These are phyloP conservation scores for Misopates orontium DNA, from an alignment of 257 asterid genomes.

Conservation along the genomic window DNA sequence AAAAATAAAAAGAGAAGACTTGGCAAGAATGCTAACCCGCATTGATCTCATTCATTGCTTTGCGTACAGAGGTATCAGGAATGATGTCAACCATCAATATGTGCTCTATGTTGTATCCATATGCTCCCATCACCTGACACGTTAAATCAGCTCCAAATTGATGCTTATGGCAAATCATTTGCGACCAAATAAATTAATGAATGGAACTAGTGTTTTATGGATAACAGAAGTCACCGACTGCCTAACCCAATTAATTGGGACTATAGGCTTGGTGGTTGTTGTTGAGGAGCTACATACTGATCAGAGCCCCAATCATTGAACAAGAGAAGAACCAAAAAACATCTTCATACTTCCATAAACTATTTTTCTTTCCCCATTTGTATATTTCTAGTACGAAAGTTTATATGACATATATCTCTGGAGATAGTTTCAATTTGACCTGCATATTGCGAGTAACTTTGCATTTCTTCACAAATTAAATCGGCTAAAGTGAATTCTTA, in stretches of 20 bases:
- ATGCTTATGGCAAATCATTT: constrained; percentile 15
- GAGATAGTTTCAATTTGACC: neutral
- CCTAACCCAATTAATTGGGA: too few relatives aligned
- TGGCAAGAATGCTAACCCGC: constrained; percentile 59
- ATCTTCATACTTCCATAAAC: neutral
- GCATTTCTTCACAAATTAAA: neutral
- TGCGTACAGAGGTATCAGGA: constrained; percentile 90
- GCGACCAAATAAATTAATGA: too few relatives aligned
- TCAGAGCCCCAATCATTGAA: neutral
- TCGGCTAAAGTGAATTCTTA: neutral
- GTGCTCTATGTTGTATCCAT: constrained; percentile 94
- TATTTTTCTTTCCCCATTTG: too few relatives aligned
- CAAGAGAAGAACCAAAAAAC: neutral
- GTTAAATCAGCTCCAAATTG: constrained; percentile 26
- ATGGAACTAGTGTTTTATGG: neutral
- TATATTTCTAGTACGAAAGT: neutral
- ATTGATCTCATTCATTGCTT: constrained; percentile 97
- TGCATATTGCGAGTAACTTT: neutral
- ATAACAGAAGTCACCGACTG: neutral
- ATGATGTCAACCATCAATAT: constrained; percentile 95
- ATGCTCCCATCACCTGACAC: constrained; percentile 93
- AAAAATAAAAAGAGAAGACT: constrained; percentile 1
- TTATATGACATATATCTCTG: neutral
- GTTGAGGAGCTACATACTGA: too few relatives aligned
- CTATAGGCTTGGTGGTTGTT: too few relatives aligned